Conservation (phyloP, 2,329 filamentous ascomycete genomes). For the Mycocentrospora acerina region DNA sequence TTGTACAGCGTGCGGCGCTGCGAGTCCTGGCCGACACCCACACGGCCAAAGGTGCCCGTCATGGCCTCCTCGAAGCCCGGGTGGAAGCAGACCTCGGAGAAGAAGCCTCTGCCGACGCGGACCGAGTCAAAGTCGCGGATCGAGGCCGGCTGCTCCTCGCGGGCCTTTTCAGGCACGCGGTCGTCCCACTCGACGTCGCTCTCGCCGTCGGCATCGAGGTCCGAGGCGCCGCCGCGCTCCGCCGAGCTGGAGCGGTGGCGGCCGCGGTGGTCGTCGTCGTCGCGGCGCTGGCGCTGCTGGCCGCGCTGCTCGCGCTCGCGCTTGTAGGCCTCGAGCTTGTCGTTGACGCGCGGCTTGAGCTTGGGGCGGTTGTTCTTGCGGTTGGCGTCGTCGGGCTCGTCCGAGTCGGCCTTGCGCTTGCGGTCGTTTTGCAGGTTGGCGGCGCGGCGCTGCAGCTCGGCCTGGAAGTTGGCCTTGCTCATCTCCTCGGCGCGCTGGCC, state of each 20-base stretch:
- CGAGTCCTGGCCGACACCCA: slow-evolving; percentile 77
- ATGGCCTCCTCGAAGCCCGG: slow-evolving; percentile 84
- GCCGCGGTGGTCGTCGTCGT: slow-evolving; percentile 52
- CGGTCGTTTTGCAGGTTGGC: slow-evolving; percentile 63
- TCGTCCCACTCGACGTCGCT: slow-evolving; percentile 77
- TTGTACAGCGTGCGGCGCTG: slow-evolving; percentile 79
- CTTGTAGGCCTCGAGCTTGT: slow-evolving; percentile 69
- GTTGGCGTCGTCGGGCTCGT: slow-evolving; percentile 75
- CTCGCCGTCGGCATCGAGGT: slow-evolving; percentile 67
- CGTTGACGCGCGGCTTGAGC: slow-evolving; percentile 60
- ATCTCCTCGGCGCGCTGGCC: slow-evolving; percentile 84
- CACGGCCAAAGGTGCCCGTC: slow-evolving; percentile 79
- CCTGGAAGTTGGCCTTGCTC: slow-evolving; percentile 78
- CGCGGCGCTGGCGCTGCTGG: slow-evolving; percentile 56
- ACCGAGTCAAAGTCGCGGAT: slow-evolving; percentile 82
- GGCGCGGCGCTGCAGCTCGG: slow-evolving; percentile 76
- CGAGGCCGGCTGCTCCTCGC: slow-evolving; percentile 69
- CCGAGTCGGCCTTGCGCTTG: slow-evolving; percentile 75
- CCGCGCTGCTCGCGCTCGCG: slow-evolving; percentile 61
- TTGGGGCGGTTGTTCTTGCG: slow-evolving; percentile 64
- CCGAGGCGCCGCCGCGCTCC: slow-evolving; percentile 49
- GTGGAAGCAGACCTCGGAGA: slow-evolving; percentile 89
- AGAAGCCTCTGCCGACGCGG: slow-evolving; percentile 80
- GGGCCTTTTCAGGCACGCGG: slow-evolving; percentile 52
- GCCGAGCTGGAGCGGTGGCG: slow-evolving; percentile 46